A percentile compares a stretch with the other conserved stretches of the same genome.
Evolutionary conservation across 257 asterid species (phyloP).

Genomic region (Hygrophila difformis): DNA sequence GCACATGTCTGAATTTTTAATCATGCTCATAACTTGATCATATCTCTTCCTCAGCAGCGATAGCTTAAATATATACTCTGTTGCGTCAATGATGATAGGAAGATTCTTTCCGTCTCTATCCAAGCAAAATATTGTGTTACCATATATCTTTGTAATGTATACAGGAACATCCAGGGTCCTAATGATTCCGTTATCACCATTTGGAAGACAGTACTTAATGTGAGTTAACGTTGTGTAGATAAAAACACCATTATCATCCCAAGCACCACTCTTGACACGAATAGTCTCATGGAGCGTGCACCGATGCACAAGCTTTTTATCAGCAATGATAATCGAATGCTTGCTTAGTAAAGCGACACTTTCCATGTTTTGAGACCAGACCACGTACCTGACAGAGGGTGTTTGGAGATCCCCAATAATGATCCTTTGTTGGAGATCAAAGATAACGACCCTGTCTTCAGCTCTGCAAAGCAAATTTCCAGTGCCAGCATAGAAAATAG

Average conservation of each 20-base stretch:
- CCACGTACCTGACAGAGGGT: constrained; percentile 75
- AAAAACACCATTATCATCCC: constrained; percentile 98
- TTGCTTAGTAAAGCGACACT: constrained; percentile 92
- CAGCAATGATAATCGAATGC: constrained; percentile 90
- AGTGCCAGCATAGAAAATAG: constrained; percentile 94
- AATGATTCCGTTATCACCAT: constrained; percentile 94
- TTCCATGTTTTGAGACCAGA: constrained; percentile 96
- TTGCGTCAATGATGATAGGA: constrained; percentile 82
- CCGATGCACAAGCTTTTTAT: constrained; percentile 83
- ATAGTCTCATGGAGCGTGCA: constrained; percentile 98
- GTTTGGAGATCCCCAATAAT: constrained; percentile 83
- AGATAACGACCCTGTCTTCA: constrained; percentile 86
- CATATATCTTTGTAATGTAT: constrained; percentile 76
- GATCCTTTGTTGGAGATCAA: constrained; percentile 86
- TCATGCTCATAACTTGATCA: constrained; percentile 97
- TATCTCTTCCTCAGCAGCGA: constrained; percentile 66
- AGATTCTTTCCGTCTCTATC: constrained; percentile 94
- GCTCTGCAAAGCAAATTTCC: constrained; percentile 93
- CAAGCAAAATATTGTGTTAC: constrained; percentile 86
- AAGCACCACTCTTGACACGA: constrained; percentile 97
- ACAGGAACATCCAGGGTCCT: constrained; percentile 90
- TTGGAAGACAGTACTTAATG: constrained; percentile 95
- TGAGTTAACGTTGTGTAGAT: constrained; percentile 88
- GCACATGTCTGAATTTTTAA: constrained; percentile 80
- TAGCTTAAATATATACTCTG: constrained; percentile 80